A percentile compares a stretch with the other conserved stretches of the same genome.
Conservation (phyloP, 2,329 filamentous ascomycete species). For the Apiospora malaysiana region DNA sequence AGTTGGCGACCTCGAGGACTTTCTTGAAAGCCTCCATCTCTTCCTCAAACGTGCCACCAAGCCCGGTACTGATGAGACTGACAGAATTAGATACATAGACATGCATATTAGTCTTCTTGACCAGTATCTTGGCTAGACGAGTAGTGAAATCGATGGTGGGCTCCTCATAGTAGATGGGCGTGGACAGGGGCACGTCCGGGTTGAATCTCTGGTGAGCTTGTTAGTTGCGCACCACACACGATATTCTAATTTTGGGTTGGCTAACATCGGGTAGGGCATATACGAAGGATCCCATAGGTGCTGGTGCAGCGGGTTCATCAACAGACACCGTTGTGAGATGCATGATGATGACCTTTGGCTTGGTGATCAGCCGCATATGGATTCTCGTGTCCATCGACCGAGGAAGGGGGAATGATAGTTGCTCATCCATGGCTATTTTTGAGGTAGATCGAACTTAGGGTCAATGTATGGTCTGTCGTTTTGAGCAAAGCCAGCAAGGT, state of each 20-base stretch:
- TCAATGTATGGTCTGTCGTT: background rate
- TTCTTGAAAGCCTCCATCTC: conserved; percentile 87
- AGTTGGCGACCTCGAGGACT: conserved; percentile 73
- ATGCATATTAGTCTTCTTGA: conserved; percentile 72
- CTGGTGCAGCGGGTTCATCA: conserved; percentile 55
- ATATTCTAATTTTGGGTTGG: conserved; percentile 23
- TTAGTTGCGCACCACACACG: conserved; percentile 26
- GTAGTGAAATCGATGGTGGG: conserved; percentile 85
- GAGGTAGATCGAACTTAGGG: too few relatives aligned
- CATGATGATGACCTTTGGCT: conserved; percentile 63
- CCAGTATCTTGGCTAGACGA: conserved; percentile 81
- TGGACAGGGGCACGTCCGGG: conserved; percentile 71
- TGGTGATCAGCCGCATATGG: conserved; percentile 64
- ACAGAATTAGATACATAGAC: conserved; percentile 93
- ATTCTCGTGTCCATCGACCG: conserved; percentile 65
- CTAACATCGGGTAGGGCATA: conserved; percentile 90
- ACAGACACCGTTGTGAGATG: conserved; percentile 64
- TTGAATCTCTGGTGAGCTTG: conserved; percentile 52
- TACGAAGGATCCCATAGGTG: conserved; percentile 84
- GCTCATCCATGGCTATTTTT: conserved; percentile 30
- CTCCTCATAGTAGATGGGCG: conserved; percentile 77
- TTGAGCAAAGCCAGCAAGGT: background rate
- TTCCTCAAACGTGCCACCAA: conserved; percentile 86
- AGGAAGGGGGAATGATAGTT: conserved; percentile 67
- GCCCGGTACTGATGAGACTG: conserved; percentile 73